phyloP scores from a whole-genome alignment of 2,329 filamentous ascomycete genomes.

The Cladosporium sphaerospermum region DNA sequence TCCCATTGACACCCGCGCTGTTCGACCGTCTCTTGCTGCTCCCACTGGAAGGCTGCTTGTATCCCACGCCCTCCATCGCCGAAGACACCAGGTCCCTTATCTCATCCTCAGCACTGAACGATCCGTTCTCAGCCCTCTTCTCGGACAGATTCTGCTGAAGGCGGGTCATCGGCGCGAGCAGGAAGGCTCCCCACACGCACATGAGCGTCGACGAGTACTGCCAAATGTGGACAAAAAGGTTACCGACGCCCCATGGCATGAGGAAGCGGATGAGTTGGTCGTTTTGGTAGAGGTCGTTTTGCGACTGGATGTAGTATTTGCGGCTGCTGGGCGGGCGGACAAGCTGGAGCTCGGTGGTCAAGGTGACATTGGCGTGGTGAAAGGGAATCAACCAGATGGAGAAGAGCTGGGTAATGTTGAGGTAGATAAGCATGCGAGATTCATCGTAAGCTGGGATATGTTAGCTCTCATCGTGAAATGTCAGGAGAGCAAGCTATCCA shows the following conservation, averaged over 20 bases:
- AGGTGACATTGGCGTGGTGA: constrained; percentile 50
- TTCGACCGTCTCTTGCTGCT: not conserved
- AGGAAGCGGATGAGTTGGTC: constrained; percentile 72
- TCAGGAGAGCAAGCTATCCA: not conserved
- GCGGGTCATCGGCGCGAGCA: constrained; percentile 47
- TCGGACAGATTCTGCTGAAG: constrained; percentile 36
- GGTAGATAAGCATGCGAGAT: constrained; percentile 60
- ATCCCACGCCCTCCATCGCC: constrained; percentile 12
- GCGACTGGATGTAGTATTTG: constrained; percentile 65
- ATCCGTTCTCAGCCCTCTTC: not conserved
- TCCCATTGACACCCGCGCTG: not conserved
- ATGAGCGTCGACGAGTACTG: constrained; percentile 60
- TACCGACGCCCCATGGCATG: constrained; percentile 47
- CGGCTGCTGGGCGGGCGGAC: constrained; percentile 18
- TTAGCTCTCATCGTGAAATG: not conserved
- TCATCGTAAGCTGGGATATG: constrained; percentile 58
- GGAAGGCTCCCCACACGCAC: constrained; percentile 55
- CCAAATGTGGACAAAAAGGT: constrained; percentile 50
- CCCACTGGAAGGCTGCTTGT: not conserved
- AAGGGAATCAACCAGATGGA: constrained; percentile 71
- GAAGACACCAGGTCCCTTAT: constrained; percentile 3
- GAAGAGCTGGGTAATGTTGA: constrained; percentile 69
- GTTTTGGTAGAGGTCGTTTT: constrained; percentile 77
- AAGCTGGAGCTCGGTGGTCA: constrained; percentile 30
- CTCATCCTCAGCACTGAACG: not conserved